Evolutionary conservation across 345 rosid species (phyloP), one percentile per base, ranked within the genome.

Genomic region (Citrus hindsii): DNA sequence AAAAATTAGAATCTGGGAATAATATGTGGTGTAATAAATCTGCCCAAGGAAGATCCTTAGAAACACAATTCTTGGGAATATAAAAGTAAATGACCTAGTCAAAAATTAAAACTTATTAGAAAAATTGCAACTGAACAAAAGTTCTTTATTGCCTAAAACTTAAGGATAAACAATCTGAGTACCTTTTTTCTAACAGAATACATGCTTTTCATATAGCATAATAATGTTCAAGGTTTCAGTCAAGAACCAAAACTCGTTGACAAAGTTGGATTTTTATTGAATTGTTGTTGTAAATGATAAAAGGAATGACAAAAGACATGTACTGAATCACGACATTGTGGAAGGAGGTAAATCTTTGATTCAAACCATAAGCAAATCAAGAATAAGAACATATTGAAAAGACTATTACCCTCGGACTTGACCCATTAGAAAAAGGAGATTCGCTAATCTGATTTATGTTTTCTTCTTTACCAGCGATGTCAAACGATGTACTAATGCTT

Each of bases 41-140:
- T 32, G 94, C 91, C 76, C 94, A 92, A 78, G 77, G 94, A 8
- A 95, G 95, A 85, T 92, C 93, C 78, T 89, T 88, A 37, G 90
- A 46, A 46, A 46, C 51, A 13, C 14, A 46, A 46, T 46, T 46
- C 18, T 46, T 46, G 51, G 2, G 28, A 40, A 38, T 10, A 63
- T 32, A 46, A 74, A 62, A 58, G 25, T 19, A 37, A 61, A 28
- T 40, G 30, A 75, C 19, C 33, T 4, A 6, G 69, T 42, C 61
- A 40, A 75, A 28, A 42, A 62, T 46, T 40, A 62, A 62, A 33
- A 40, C 19, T 56, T 62, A 42, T 68, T 62, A 21, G 10, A 35
- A 22, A 40, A 75, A 67, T 76, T 35, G 37, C 19, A 14, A 77
- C 42, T 22, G 35, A 76, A 33, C 1, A 63, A 9, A 60, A 76